Conservation (phyloP, 495 filamentous ascomycete species). For the Cenococcum geophilum region DNA sequence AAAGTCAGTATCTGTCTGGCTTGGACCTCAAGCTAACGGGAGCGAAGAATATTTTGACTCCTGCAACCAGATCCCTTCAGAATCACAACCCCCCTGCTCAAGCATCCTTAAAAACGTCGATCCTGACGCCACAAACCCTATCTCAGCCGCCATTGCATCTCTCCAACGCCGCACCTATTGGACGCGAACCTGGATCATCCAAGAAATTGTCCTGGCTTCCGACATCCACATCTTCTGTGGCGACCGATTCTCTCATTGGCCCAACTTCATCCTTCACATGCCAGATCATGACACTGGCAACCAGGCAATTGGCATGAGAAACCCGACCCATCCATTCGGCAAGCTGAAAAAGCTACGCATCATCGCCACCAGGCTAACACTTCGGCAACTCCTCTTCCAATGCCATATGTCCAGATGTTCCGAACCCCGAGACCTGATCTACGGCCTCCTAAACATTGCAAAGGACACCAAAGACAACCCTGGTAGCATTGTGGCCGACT, state of each 20-base stretch:
- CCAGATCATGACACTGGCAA: background rate
- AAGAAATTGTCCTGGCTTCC: constrained; percentile 1
- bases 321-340: constrained; percentile 2
- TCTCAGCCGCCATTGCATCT: constrained; percentile 4
- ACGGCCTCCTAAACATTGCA: constrained; percentile 2
- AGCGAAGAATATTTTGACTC: constrained; percentile 9
- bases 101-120: background rate
- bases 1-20: constrained; percentile 6
- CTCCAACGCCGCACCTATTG: constrained; percentile 5
- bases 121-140: background rate
- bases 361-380: constrained; percentile 6
- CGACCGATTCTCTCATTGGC: background rate
- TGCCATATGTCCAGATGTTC: constrained; percentile 7
- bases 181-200: constrained; percentile 5
- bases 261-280: constrained; percentile 6
- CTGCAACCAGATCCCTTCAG: background rate
- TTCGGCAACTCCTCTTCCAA: constrained; percentile 5
- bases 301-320: constrained; percentile 3
- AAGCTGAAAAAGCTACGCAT: constrained; percentile 7
- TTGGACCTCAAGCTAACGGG: constrained; percentile 4
- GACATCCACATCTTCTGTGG: constrained; percentile 4
- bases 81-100: background rate
- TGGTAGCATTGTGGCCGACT: background rate
- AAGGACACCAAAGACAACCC: constrained; percentile 2
- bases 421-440: constrained; percentile 2